Conservation (phyloP, 2,329 filamentous ascomycete genomes). For the Teratosphaeria zuluensis region DNA sequence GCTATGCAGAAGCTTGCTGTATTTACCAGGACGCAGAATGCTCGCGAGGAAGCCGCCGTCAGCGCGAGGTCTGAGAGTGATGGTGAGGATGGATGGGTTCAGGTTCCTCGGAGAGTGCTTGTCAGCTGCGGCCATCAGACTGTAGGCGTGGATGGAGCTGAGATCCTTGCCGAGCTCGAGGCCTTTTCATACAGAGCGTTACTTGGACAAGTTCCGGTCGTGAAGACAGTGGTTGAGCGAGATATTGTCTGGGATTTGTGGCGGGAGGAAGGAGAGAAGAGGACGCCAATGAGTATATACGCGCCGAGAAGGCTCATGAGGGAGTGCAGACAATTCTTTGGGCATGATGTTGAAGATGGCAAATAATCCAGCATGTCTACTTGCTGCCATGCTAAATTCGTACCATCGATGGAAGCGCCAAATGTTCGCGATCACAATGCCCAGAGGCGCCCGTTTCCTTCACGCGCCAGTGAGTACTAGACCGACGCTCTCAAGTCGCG, state of each 20-base stretch:
- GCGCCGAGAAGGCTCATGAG: constrained; percentile 27
- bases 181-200: constrained; percentile 26
- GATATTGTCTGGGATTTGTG: constrained; percentile 29
- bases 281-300: constrained; percentile 25
- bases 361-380: neutral
- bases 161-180: constrained; percentile 27
- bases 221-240: constrained; percentile 17
- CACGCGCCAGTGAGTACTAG: no score
- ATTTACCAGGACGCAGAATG: constrained; percentile 27
- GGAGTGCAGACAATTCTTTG: constrained; percentile 22
- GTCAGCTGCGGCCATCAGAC: constrained; percentile 32
- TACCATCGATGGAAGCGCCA: neutral
- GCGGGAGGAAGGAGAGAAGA: constrained; percentile 23
- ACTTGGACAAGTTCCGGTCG: constrained; percentile 25
- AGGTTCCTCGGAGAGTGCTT: constrained; percentile 14
- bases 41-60: constrained; percentile 8
- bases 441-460: no score
- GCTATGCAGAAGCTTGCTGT: constrained; percentile 27
- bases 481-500: no score
- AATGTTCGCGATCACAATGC: no score
- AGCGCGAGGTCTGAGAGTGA: constrained; percentile 8
- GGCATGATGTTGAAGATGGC: constrained; percentile 1
- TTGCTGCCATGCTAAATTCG: no score
- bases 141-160: constrained; percentile 26
- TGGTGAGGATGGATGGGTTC: constrained; percentile 13